Evolutionary conservation across 1,284 basidiomycete genomes (phyloP).

Genomic region (Malassezia arunalokei): DNA sequence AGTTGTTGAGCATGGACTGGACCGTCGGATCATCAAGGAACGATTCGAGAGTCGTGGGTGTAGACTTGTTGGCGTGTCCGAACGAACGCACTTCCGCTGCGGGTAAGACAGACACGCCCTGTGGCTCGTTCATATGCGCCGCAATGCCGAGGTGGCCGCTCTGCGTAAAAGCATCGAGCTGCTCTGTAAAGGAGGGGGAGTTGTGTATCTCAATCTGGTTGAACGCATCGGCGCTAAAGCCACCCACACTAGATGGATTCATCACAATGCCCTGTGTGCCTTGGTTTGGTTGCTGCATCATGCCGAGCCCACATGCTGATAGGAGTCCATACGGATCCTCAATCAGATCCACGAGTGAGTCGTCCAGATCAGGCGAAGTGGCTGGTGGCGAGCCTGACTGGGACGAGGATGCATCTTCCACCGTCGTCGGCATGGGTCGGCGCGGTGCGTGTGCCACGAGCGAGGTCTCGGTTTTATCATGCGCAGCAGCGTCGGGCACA

Average conservation of each 20-base stretch:
- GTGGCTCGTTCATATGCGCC: slow-evolving; percentile 21
- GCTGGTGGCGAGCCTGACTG: slow-evolving; percentile 13
- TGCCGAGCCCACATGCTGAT: slow-evolving; percentile 30
- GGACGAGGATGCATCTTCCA: slow-evolving; percentile 35
- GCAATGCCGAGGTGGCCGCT: slow-evolving; percentile 28
- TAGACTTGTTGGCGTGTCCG: not conserved
- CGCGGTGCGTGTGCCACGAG: slow-evolving; percentile 5
- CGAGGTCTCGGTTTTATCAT: not conserved
- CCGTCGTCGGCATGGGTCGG: slow-evolving; percentile 34
- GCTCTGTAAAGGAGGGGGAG: slow-evolving; percentile 22
- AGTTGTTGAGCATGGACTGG: slow-evolving; percentile 8
- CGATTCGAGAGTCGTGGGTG: not conserved
- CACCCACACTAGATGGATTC: not conserved
- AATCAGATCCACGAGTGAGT: slow-evolving; percentile 30
- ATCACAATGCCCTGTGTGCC: not conserved
- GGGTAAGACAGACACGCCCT: not conserved
- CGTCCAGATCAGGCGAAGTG: slow-evolving; percentile 19
- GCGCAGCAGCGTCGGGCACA: not conserved
- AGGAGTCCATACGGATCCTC: slow-evolving; percentile 42
- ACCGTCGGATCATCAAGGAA: slow-evolving; percentile 15
- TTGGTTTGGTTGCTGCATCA: slow-evolving; percentile 13
- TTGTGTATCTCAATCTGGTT: slow-evolving; percentile 30
- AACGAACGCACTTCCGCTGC: slow-evolving; percentile 4
- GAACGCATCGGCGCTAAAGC: slow-evolving; percentile 26
- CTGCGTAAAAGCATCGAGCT: slow-evolving; percentile 26